phyloP scores from a whole-genome alignment of 2,329 filamentous ascomycete genomes.

The Aureobasidium subglaciale region DNA sequence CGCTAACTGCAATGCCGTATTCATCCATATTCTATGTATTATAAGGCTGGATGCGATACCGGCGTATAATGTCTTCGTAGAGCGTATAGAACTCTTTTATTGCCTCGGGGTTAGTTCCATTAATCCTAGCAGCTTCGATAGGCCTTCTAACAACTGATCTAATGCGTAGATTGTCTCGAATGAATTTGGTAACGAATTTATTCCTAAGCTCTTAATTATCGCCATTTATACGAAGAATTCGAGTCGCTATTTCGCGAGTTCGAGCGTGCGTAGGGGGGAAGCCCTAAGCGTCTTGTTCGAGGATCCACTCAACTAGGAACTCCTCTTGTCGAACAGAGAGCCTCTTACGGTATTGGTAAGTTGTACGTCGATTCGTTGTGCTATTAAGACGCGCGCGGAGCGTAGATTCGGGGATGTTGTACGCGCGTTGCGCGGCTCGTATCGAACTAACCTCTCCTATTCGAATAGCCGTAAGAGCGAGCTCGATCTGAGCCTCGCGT shows the following conservation, averaged over 20 bases:
- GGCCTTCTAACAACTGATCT: background rate
- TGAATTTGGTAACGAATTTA: background rate
- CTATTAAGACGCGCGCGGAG: background rate
- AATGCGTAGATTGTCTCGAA: constrained; percentile 4
- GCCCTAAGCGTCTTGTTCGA: background rate
- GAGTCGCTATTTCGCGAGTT: background rate
- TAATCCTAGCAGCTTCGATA: background rate
- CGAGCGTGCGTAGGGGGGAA: background rate
- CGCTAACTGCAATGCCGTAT: constrained; percentile 2
- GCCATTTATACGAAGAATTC: constrained; percentile 2
- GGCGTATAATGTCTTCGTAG: background rate
- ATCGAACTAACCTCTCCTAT: background rate
- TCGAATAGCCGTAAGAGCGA: background rate
- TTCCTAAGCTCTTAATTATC: background rate
- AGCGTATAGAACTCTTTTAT: background rate
- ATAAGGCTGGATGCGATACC: background rate
- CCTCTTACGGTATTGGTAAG: background rate
- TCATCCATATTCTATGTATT: constrained; percentile 7
- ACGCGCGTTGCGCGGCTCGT: background rate
- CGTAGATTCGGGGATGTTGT: background rate
- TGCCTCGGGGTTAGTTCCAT: constrained; percentile 1
- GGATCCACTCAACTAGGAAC: constrained; percentile 5
- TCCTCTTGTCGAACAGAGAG: background rate
- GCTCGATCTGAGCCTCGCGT: background rate
- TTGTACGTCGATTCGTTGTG: background rate